Evolutionary conservation across 306 rosid genomes (phyloP).

Genomic region (Malus sieversii): DNA sequence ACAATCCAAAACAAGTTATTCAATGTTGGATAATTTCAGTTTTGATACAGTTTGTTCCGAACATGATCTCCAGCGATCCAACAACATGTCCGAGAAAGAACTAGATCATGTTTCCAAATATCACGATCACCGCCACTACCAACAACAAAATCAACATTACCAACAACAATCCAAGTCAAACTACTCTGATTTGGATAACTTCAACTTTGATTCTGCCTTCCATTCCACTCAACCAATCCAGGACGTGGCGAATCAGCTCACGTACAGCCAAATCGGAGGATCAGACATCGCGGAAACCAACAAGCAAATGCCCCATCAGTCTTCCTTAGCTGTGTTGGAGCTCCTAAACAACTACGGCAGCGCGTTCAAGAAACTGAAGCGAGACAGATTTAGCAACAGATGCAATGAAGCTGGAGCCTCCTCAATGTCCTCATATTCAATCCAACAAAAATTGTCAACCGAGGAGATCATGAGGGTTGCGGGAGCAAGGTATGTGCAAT

Average conservation of each 20-base stretch:
- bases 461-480: conserved; percentile 64
- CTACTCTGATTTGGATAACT: conserved; percentile 20
- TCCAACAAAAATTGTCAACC: conserved; percentile 37
- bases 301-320: conserved; percentile 11
- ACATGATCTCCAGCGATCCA: not conserved
- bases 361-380: conserved; percentile 36
- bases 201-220: conserved; percentile 17
- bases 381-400: conserved; percentile 1
- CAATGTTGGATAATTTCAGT: conserved; percentile 26
- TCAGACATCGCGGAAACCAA: conserved; percentile 9
- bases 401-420: not conserved
- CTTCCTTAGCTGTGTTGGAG: conserved; percentile 41
- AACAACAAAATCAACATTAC: not conserved
- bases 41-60: conserved; percentile 15
- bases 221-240: conserved; percentile 16
- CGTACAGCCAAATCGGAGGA: not conserved
- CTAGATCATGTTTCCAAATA: conserved; percentile 8
- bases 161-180: conserved; percentile 15
- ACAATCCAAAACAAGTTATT: conserved; percentile 14
- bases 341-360: conserved; percentile 41
- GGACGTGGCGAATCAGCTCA: not conserved
- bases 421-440: not conserved
- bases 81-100: not conserved
- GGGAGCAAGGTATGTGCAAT: conserved; percentile 62
- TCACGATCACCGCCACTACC: conserved; percentile 11